A percentile compares a stretch with the other conserved stretches of the same genome.
Conservation (phyloP, 2,329 filamentous ascomycete species). For the Hypoxylon sp. region DNA sequence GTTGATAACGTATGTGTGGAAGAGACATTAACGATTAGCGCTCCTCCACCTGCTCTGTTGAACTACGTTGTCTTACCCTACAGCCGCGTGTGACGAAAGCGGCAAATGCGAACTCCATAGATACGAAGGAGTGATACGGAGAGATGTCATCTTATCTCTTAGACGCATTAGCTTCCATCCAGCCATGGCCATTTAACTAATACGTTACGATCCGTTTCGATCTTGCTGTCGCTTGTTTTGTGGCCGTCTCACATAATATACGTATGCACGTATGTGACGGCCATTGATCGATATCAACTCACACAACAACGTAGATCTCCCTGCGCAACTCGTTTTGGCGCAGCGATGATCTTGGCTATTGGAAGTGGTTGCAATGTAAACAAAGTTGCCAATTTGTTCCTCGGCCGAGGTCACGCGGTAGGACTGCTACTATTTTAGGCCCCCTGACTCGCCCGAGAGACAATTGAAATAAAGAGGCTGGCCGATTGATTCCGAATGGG, state of each 20-base stretch:
- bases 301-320: conserved; percentile 26
- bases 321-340: conserved; percentile 18
- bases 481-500: conserved; percentile 37
- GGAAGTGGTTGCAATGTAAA: conserved; percentile 16
- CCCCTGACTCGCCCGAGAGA: conserved; percentile 17
- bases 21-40: conserved; percentile 18
- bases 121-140: conserved; percentile 15
- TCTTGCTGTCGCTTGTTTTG: conserved; percentile 26
- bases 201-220: conserved; percentile 20
- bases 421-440: conserved; percentile 42
- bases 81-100: conserved; percentile 51
- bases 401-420: conserved; percentile 33
- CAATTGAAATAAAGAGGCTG: conserved; percentile 17
- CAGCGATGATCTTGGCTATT: conserved; percentile 33
- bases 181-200: conserved; percentile 17
- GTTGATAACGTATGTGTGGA: conserved; percentile 12
- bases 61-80: conserved; percentile 31
- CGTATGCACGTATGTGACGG: conserved; percentile 9
- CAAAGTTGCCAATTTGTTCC: conserved; percentile 29
- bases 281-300: conserved; percentile 17
- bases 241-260: conserved; percentile 12
- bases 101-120: conserved; percentile 42
- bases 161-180: conserved; percentile 19
- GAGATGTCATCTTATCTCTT: conserved; percentile 10
- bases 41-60: conserved; percentile 21